Conservation (phyloP, 257 asterid genomes). For the Rehmannia glutinosa region DNA sequence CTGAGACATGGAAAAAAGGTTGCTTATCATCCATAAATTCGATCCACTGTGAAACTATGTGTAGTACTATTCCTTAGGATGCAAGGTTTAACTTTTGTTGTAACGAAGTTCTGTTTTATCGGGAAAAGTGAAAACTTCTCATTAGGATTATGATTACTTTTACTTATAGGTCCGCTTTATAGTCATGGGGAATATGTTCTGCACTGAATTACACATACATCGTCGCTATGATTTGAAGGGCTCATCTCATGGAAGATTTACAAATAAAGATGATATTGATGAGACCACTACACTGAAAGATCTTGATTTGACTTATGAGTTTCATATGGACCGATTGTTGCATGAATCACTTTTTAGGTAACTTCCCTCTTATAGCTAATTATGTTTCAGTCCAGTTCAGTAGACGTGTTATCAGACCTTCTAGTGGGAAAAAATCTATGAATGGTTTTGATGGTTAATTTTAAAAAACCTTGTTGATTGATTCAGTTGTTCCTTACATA, state of each 20-base stretch:
- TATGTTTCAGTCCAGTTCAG: background rate
- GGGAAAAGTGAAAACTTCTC: background rate
- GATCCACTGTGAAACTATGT: slow-evolving; percentile 15
- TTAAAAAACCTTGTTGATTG: background rate
- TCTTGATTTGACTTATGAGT: slow-evolving; percentile 83
- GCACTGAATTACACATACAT: slow-evolving; percentile 88
- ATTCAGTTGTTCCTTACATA: background rate
- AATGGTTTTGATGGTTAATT: slow-evolving; percentile 2
- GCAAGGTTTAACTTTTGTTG: background rate
- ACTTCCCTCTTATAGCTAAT: slow-evolving; percentile 13
- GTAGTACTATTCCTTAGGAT: slow-evolving; percentile 10
- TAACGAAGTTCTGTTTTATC: background rate
- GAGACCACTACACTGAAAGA: slow-evolving; percentile 91
- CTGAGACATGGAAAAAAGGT: slow-evolving; percentile 79
- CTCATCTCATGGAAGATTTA: slow-evolving; percentile 85
- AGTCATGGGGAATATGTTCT: slow-evolving; percentile 98
- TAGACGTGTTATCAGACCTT: background rate
- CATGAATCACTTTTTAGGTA: slow-evolving; percentile 80
- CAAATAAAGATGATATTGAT: slow-evolving; percentile 64
- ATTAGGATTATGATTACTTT: slow-evolving; percentile 10
- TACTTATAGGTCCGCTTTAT: slow-evolving; percentile 84
- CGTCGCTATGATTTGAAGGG: slow-evolving; percentile 97
- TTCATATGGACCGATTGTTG: slow-evolving; percentile 84
- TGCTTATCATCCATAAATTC: slow-evolving; percentile 7
- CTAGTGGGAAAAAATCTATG: background rate